Conservation (phyloP, 495 filamentous ascomycete species). For the Cryomyces minteri region DNA sequence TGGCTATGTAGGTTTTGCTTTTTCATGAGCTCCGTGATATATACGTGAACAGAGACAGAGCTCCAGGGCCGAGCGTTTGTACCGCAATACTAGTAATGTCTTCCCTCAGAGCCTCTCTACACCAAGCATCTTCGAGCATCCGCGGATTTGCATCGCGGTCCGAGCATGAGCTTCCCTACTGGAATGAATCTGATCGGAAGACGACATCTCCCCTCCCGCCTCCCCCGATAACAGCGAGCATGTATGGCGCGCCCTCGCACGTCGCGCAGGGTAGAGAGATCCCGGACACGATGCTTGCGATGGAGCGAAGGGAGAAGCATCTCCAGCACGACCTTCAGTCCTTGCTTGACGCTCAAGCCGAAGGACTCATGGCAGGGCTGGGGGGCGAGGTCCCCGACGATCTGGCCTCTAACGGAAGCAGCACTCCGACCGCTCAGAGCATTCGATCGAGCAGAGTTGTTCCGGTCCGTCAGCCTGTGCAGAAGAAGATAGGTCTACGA, state of each 20-base stretch:
- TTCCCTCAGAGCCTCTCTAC: slow-evolving; percentile 4
- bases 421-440: slow-evolving; percentile 26
- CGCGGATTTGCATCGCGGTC: neutral
- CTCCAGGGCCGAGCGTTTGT: too few relatives aligned
- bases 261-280: slow-evolving; percentile 20
- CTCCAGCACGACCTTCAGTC: slow-evolving; percentile 63
- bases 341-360: slow-evolving; percentile 70
- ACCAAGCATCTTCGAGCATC: slow-evolving; percentile 3
- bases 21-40: too few relatives aligned
- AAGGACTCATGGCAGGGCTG: slow-evolving; percentile 44
- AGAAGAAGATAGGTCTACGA: slow-evolving; percentile 39
- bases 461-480: slow-evolving; percentile 30
- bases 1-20: too few relatives aligned
- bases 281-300: slow-evolving; percentile 16
- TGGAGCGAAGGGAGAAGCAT: slow-evolving; percentile 34
- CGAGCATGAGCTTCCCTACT: slow-evolving; percentile 8
- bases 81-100: too few relatives aligned
- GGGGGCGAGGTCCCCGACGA: slow-evolving; percentile 16
- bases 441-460: slow-evolving; percentile 9
- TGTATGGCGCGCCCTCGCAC: slow-evolving; percentile 1
- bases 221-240: slow-evolving; percentile 10
- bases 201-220: slow-evolving; percentile 9
- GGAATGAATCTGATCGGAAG: slow-evolving; percentile 5
- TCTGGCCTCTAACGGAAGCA: slow-evolving; percentile 28
- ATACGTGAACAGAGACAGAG: too few relatives aligned